Base-by-base conservation (phyloP, 2,329 filamentous ascomycete species). In the Neoarthrinium moseri region DNA sequence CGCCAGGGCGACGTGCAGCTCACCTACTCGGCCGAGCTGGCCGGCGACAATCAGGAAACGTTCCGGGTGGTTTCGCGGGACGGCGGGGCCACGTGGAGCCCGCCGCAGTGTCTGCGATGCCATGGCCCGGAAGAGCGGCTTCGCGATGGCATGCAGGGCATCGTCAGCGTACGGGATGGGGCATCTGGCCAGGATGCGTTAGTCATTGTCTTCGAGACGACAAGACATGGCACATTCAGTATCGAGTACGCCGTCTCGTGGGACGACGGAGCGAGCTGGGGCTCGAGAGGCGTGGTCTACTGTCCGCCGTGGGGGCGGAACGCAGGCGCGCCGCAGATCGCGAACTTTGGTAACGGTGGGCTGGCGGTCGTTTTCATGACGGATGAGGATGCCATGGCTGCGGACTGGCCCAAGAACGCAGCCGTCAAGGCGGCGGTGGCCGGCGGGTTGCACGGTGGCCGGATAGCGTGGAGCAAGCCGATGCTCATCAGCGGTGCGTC, bases 131-230 rank as follows among this genome's bases (percentile, higher is more conserved):
- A 61, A 8, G 70, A 74, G 51, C 50, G 56, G 23, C 53, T 70
- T 43, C 60, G 69, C 8, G 68, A 71, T 52, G 69, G 69, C 13
- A 77, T 74, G 71, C 69, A 68, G 41, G 71, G 71, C 0, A 69
- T 74, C 38, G 67, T 57, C 23, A 12, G 18, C 22, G 55, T 53
- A 46, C 46, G 51, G 20, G 61, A 63, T 38, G 42, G 17, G 17
- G 54, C 45, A 17, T 64, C 59, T 3, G 51, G 61, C 3, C 54
- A 49, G 5, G 64, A 67, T 24, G 69, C 63, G 5, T 57, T 72
- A 2, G 63, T 74, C 18, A 70, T 75, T 60, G 68, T 73, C 11
- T 69, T 74, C 46, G 71, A 74, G 59, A 74, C 71, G 12, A 74
- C 70, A 6, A 49, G 69, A 3, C 62, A 61, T 27, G 59, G 63